These are phyloP conservation scores for Cordia subcordata DNA, from an alignment of 257 asterid species.

Conservation along the genomic window DNA sequence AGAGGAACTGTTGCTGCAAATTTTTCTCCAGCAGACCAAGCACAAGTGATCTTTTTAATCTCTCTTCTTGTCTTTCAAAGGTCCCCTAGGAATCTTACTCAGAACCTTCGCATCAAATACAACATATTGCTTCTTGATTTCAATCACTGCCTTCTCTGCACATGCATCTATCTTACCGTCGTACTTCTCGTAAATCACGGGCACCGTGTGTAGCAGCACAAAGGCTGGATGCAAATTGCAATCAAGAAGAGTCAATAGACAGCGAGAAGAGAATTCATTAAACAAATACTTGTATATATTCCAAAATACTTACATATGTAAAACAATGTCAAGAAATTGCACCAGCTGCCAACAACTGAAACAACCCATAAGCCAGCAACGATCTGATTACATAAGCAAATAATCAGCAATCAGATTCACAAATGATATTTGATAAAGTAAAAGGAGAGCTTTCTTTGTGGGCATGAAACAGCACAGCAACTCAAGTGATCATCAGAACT, in stretches of 20 bases:
- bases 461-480: no score
- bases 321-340: slow-evolving; percentile 78
- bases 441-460: background rate
- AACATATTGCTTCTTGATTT: slow-evolving; percentile 70
- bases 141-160: slow-evolving; percentile 63
- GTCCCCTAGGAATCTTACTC: slow-evolving; percentile 71
- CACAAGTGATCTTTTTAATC: slow-evolving; percentile 17
- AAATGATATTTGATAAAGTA: background rate
- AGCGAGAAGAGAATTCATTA: background rate
- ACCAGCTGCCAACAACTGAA: slow-evolving; percentile 77
- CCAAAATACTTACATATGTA: slow-evolving; percentile 55
- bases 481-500: no score
- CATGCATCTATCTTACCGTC: slow-evolving; percentile 70
- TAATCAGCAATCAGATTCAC: background rate
- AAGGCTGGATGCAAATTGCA: slow-evolving; percentile 41
- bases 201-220: slow-evolving; percentile 70
- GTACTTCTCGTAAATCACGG: slow-evolving; percentile 78
- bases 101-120: slow-evolving; percentile 61
- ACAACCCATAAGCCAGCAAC: slow-evolving; percentile 68
- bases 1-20: no score
- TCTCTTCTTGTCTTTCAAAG: slow-evolving; percentile 54
- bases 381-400: slow-evolving; percentile 33
- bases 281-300: background rate
- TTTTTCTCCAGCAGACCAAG: background rate
- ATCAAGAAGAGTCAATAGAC: no score